Evolutionary conservation across 352 stramenopile genomes (phyloP).

Genomic region (Pythium utonaiense): DNA sequence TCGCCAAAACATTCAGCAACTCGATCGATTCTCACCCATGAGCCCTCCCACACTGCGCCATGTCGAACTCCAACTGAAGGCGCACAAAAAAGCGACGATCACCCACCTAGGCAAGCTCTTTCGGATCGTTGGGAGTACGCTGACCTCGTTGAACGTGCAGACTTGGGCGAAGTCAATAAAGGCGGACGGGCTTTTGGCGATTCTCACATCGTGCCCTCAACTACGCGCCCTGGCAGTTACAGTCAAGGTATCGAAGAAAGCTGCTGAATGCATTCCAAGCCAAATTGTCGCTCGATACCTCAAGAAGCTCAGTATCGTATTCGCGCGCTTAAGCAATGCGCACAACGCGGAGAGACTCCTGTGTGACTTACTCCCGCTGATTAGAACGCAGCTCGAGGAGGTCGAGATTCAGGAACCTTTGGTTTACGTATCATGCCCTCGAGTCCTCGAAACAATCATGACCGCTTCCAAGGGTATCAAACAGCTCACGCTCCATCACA

Average conservation of each 20-base stretch:
- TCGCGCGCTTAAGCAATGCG: background rate
- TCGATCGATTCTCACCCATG: no score
- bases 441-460: background rate
- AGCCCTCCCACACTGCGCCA: background rate
- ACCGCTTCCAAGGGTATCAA: background rate
- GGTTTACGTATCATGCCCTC: background rate
- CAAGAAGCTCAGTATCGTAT: background rate
- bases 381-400: background rate
- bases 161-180: background rate
- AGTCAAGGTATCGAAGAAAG: background rate
- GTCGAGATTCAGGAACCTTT: background rate
- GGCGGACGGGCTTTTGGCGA: background rate
- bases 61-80: background rate
- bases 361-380: background rate
- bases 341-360: background rate
- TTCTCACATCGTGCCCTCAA: background rate
- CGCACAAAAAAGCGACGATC: background rate
- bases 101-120: background rate
- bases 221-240: background rate
- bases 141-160: background rate
- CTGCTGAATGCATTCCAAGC: background rate
- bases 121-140: background rate
- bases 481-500: constrained; percentile 6
- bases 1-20: background rate
- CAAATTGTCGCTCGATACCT: background rate